Evolutionary conservation across 805 yeast genomes (phyloP), one percentile per base, ranked within the genome.

Genomic region (Cyberlindnera veronae): DNA sequence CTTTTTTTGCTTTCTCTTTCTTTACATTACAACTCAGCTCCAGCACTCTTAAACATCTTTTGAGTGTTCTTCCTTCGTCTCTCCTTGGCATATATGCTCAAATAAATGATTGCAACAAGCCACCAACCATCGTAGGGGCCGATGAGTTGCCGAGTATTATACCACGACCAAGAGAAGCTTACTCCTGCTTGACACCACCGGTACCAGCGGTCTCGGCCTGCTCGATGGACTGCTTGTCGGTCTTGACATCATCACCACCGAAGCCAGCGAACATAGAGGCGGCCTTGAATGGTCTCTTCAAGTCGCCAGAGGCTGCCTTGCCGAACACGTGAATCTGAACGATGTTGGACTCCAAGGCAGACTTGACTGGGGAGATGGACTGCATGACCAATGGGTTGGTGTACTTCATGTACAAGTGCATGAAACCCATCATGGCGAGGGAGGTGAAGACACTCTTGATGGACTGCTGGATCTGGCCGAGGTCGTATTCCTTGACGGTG

Each of bases 331-430:
- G 96, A 65, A 93, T 87, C 73, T 87, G 81, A 55, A 91, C 95
- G 53, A 88, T 79, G 69, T 89, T 89, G 58, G 86, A 70, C 71
- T 93, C 98, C 41, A 88, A 68, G 34, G 95, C 95, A 54, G 85
- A 71, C 77, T 93, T 93, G 57, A 93, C 70, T 38, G 96, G 91
- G 38, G 95, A 77, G 54, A 93, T 77, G 49, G 90, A 81, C 72
- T 93, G 98, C 89, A 91, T 84, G 53, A 93, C 80, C 62, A 93
- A 77, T 45, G 99, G 99, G 69, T 93, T 89, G 65, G 97, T 89
- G 76, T 88, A 93, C 68, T 88, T 84, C 95, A 93, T 79, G 79
- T 91, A 91, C 48, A 93, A 60, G 68, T 93, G 99, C 98, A 91
- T 90, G 81, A 91, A 85, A 19, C 84, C 95, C 90, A 93, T 90